Base-by-base conservation (phyloP, 2,329 filamentous ascomycete genomes). In the Podosphaera leucotricha region DNA sequence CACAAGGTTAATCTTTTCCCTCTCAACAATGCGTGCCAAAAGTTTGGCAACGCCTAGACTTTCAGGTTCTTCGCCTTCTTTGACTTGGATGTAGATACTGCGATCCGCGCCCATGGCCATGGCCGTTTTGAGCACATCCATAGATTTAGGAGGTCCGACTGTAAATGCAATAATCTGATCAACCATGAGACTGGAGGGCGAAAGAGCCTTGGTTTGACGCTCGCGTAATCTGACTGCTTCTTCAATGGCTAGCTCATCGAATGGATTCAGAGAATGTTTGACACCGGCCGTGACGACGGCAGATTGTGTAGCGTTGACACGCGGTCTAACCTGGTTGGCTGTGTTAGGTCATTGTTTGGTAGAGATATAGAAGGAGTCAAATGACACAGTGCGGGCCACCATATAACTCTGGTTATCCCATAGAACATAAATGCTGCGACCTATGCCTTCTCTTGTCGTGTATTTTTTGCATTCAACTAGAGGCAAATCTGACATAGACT, bases 21-120 rank as follows among this genome's bases (percentile, higher is more conserved):
- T 71, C 60, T 84, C 73, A 15, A 83, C 87, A 0, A 86, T 77
- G 54, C 77, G 74, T 56, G 73, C 68, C 47, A 98, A 71, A 58
- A 95, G 64, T 68, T 98, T 98, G 38, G 90, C 90, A 13, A 98
- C 81, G n/a, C 72, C 71, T 46, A 98, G 67, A 19, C 90, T 90
- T 66, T 95, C 90, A 39, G 92, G 68, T 41, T 81, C 77, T 51
- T 79, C 75, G 46, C 73, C 73, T 37, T 84, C 81, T 51, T 75
- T 72, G 26, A 77, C 66, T 57, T 94, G 83, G 37, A 95, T 79
- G 66, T 90, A 85, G 59, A 98, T 79, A 36, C 67, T 79, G 19
- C 86, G 79, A 70, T 98, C 90, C 15, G 87, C 90, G 52, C 90
- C 90, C 85, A 98, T 94, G 55, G 90, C 90, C 85, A 98, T 90